phyloP scores from a whole-genome alignment of 768 basidiomycete species.

The Amylocystis lapponica region DNA sequence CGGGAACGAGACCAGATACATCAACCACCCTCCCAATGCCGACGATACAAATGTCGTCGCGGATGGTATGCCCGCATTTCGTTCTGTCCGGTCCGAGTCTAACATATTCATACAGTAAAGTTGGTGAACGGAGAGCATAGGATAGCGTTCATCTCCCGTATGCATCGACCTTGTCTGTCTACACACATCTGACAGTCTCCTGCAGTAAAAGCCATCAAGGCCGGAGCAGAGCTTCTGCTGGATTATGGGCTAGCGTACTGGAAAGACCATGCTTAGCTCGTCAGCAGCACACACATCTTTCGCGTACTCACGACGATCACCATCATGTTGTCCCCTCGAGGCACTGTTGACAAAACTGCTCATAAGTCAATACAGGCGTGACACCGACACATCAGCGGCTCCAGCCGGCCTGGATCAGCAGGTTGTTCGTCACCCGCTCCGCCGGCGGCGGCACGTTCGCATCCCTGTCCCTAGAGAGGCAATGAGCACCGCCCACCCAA shows the following conservation, averaged over 20 bases:
- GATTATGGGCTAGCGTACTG: slow-evolving; percentile 29
- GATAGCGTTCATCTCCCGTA: slow-evolving; percentile 33
- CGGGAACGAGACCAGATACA: slow-evolving; percentile 40
- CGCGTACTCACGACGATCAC: no score
- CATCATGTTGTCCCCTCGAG: no score
- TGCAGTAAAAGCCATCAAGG: slow-evolving; percentile 20
- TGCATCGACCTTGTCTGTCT: no score
- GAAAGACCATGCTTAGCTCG: slow-evolving; percentile 1
- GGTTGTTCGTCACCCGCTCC: slow-evolving; percentile 19
- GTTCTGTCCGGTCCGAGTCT: not conserved
- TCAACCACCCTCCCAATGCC: slow-evolving; percentile 31
- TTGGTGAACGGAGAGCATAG: slow-evolving; percentile 31
- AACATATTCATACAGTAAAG: slow-evolving; percentile 13
- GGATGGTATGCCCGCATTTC: not conserved
- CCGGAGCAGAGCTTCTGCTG: slow-evolving; percentile 31
- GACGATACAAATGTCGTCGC: slow-evolving; percentile 16
- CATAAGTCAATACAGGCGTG: no score
- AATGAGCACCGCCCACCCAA: not conserved
- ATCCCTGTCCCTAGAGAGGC: not conserved
- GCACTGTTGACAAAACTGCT: no score
- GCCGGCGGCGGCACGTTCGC: slow-evolving; percentile 9
- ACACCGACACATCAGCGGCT: slow-evolving; percentile 18
- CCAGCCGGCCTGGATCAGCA: slow-evolving; percentile 24
- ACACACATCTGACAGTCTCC: no score
- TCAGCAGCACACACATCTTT: no score